A percentile compares a stretch with the other conserved stretches of the same genome.
Conservation (phyloP, 1,284 basidiomycete species). For the Abortiporus biennis region DNA sequence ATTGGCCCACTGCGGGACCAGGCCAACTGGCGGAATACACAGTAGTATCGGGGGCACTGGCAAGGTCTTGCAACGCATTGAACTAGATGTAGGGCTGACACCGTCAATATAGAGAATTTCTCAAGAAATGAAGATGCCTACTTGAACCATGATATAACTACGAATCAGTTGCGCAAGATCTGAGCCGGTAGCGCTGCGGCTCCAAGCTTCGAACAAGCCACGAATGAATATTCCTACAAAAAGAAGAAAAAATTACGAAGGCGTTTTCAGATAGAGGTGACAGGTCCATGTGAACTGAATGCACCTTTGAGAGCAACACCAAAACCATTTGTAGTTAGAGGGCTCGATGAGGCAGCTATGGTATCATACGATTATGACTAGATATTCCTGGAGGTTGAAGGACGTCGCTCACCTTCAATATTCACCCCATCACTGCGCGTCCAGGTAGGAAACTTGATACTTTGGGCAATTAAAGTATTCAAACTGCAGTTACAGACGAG, state of each 20-base stretch:
- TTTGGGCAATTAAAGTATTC: constrained; percentile 3
- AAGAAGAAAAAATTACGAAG: neutral
- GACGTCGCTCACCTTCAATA: constrained; percentile 1
- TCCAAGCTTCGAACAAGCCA: constrained; percentile 7
- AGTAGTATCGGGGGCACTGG: neutral
- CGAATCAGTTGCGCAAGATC: constrained; percentile 3
- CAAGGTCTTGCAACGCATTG: constrained; percentile 7
- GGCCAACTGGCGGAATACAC: constrained; percentile 5
- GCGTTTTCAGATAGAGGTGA: neutral
- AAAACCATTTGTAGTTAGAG: neutral
- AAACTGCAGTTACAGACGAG: neutral
- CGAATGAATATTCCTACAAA: constrained; percentile 6
- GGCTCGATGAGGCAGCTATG: neutral
- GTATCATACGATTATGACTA: neutral
- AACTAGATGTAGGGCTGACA: constrained; percentile 1
- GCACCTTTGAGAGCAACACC: neutral
- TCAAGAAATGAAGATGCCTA: neutral
- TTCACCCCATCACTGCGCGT: constrained; percentile 3
- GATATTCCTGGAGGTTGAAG: neutral
- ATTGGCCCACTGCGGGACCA: constrained; percentile 4
- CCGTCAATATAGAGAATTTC: neutral
- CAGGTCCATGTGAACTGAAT: neutral
- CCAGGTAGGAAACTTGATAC: constrained; percentile 4
- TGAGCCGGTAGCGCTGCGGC: neutral
- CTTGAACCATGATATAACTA: constrained; percentile 7